Conservation (phyloP, 305 asterid genomes). For the Solanum hybrid region DNA sequence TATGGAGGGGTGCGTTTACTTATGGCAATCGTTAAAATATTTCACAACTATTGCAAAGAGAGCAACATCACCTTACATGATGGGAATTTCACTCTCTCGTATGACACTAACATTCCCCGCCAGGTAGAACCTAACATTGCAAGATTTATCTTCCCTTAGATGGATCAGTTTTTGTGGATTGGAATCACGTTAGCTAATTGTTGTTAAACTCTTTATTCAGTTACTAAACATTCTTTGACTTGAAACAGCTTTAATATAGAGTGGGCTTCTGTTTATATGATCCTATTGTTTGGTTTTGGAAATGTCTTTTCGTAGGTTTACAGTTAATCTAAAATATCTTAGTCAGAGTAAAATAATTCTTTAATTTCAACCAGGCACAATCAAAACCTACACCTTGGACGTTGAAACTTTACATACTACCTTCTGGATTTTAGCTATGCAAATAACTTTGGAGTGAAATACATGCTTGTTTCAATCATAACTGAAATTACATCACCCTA, state of each 20-base stretch:
- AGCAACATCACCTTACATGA: conserved; percentile 36
- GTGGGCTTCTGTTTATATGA: background rate
- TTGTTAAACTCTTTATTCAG: background rate
- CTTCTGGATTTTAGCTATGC: background rate
- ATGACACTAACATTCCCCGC: conserved; percentile 86
- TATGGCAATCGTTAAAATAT: conserved; percentile 70
- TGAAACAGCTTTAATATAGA: background rate
- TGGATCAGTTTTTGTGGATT: background rate
- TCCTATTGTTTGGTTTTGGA: background rate
- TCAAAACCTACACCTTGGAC: background rate
- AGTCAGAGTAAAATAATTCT: background rate
- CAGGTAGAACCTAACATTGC: conserved; percentile 38
- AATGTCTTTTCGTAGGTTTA: background rate
- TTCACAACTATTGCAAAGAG: conserved; percentile 55
- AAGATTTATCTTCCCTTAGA: background rate
- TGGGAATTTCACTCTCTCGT: conserved; percentile 21
- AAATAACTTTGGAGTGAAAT: background rate
- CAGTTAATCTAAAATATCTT: background rate
- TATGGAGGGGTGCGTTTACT: conserved; percentile 86
- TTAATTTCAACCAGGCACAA: background rate
- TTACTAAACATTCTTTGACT: background rate
- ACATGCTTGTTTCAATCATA: background rate
- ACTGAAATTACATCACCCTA: background rate
- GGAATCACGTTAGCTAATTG: background rate
- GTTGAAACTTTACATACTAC: background rate